Percentiles rank a stretch among this genome's conserved stretches.
These are phyloP conservation scores for Calonectria henricotiae DNA, from an alignment of 2,329 filamentous ascomycete species.

Conservation along the genomic window DNA sequence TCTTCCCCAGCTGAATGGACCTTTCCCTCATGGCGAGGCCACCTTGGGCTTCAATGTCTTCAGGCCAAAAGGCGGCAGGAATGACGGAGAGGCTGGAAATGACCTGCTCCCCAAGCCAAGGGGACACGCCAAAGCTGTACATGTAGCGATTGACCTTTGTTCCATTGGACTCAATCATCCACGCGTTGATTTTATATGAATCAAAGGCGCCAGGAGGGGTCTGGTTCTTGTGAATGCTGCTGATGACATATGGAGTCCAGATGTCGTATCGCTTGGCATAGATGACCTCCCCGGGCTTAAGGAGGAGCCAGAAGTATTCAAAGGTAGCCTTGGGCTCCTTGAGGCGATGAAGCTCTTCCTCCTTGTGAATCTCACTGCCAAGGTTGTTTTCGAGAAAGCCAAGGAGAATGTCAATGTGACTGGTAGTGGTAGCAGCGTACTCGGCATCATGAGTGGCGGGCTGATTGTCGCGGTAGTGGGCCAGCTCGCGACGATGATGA, in stretches of 20 bases:
- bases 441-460: conserved; percentile 60
- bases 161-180: conserved; percentile 60
- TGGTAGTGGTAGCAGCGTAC: conserved; percentile 60
- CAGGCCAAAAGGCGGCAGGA: conserved; percentile 63
- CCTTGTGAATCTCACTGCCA: conserved; percentile 59
- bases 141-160: conserved; percentile 59
- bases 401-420: conserved; percentile 65
- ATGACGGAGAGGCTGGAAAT: conserved; percentile 62
- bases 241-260: conserved; percentile 64
- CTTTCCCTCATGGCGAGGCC: conserved; percentile 57
- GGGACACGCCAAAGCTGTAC: conserved; percentile 57
- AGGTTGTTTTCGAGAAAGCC: conserved; percentile 61
- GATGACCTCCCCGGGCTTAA: conserved; percentile 64
- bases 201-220: conserved; percentile 35
- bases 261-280: conserved; percentile 61
- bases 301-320: conserved; percentile 64
- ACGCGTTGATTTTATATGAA: conserved; percentile 58
- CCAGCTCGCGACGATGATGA: conserved; percentile 64
- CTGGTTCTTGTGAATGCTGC: conserved; percentile 51
- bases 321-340: conserved; percentile 62
- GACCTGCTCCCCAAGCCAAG: conserved; percentile 64
- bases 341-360: conserved; percentile 60
- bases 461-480: conserved; percentile 61
- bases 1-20: conserved; percentile 61
- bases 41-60: conserved; percentile 55